A percentile compares a stretch with the other conserved stretches of the same genome.
These are phyloP conservation scores for button mushroom (Agaricus bisporus) DNA, from an alignment of 768 basidiomycete species.

Conservation along the genomic window DNA sequence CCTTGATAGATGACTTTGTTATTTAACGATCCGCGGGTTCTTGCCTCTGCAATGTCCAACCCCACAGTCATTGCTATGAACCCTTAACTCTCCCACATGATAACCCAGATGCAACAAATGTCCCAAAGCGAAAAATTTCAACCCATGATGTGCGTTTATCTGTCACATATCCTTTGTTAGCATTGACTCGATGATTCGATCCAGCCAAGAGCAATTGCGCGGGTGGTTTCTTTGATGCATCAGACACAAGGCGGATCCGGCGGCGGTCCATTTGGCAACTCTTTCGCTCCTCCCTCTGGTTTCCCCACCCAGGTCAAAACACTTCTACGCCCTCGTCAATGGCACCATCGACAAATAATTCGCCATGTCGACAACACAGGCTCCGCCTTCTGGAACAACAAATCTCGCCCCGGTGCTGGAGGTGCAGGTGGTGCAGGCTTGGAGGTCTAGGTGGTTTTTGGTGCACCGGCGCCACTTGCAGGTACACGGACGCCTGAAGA, in stretches of 20 bases:
- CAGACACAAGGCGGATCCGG: slow-evolving; percentile 25
- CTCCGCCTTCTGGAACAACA: slow-evolving; percentile 14
- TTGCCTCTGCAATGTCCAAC: slow-evolving; percentile 76
- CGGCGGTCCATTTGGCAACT: background rate
- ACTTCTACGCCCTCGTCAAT: background rate
- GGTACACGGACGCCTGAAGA: slow-evolving; percentile 83
- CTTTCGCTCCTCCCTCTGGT: slow-evolving; percentile 15
- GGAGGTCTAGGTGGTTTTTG: slow-evolving; percentile 20
- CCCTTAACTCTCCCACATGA: slow-evolving; percentile 72
- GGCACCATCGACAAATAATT: slow-evolving; percentile 28
- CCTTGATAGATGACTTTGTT: slow-evolving; percentile 68
- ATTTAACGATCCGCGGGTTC: slow-evolving; percentile 80
- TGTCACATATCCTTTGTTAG: too few species aligned
- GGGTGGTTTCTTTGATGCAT: slow-evolving; percentile 57
- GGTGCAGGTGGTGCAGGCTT: slow-evolving; percentile 18
- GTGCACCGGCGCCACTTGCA: slow-evolving; percentile 42
- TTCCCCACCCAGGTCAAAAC: slow-evolving; percentile 39
- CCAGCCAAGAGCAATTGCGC: slow-evolving; percentile 74
- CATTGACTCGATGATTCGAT: slow-evolving; percentile 27
- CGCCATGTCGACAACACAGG: slow-evolving; percentile 13
- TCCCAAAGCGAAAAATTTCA: slow-evolving; percentile 75
- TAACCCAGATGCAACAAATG: slow-evolving; percentile 71
- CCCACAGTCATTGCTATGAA: slow-evolving; percentile 80
- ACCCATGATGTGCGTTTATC: slow-evolving; percentile 69
- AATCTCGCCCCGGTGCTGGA: slow-evolving; percentile 4